These are phyloP conservation scores for Paecilomyces formosus DNA, from an alignment of 2,329 filamentous ascomycete species.

Conservation along the genomic window DNA sequence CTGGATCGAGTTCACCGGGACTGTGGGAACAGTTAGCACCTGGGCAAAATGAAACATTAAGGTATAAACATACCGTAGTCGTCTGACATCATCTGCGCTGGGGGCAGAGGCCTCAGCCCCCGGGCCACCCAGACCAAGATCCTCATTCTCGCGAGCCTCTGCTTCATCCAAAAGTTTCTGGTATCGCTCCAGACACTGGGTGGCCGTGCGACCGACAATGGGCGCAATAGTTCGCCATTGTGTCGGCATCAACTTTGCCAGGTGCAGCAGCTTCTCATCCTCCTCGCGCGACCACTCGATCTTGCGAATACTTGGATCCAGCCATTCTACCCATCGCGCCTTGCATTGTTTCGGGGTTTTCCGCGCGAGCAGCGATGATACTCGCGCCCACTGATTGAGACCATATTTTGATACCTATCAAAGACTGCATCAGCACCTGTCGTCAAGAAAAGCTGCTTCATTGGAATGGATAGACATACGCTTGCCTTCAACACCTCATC, in stretches of 20 bases:
- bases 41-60: slow-evolving; percentile 1
- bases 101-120: slow-evolving; percentile 83
- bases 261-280: slow-evolving; percentile 91
- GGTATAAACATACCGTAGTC: slow-evolving; percentile 49
- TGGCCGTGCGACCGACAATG: slow-evolving; percentile 91
- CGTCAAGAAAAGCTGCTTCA: neutral
- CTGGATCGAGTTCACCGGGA: slow-evolving; percentile 92
- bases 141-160: slow-evolving; percentile 75
- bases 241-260: slow-evolving; percentile 97
- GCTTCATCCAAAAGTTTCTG: slow-evolving; percentile 95
- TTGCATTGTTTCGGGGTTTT: slow-evolving; percentile 99
- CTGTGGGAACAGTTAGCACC: slow-evolving; percentile 19
- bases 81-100: slow-evolving; percentile 84
- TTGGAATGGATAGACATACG: slow-evolving; percentile 29
- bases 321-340: slow-evolving; percentile 95
- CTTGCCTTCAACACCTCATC: slow-evolving; percentile 97
- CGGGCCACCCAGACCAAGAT: slow-evolving; percentile 75
- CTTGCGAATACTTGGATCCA: slow-evolving; percentile 96
- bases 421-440: slow-evolving; percentile 1
- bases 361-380: slow-evolving; percentile 90
- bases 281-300: slow-evolving; percentile 99
- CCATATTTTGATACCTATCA: slow-evolving; percentile 76
- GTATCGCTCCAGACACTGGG: slow-evolving; percentile 94
- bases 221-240: slow-evolving; percentile 99
- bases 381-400: slow-evolving; percentile 95